These are phyloP conservation scores for Lathyrus aphaca DNA, from an alignment of 306 rosid genomes.

Conservation along the genomic window DNA sequence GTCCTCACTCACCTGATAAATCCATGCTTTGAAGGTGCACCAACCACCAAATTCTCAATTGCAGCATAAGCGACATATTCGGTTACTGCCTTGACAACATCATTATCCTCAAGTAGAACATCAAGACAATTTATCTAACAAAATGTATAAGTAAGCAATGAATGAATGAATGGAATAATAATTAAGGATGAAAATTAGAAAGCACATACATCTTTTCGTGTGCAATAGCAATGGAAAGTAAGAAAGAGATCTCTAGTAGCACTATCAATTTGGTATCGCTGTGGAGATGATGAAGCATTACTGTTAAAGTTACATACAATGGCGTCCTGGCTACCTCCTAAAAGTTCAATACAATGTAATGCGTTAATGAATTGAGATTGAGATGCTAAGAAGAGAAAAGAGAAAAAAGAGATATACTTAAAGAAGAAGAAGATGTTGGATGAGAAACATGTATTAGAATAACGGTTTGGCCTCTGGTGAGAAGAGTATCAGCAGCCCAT, in stretches of 20 bases:
- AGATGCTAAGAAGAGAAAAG: too few relatives aligned
- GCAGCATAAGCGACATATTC: slow-evolving; percentile 83
- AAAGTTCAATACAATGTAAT: neutral
- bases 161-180: neutral
- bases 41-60: slow-evolving; percentile 76
- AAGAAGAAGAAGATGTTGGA: slow-evolving; percentile 25
- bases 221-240: slow-evolving; percentile 89
- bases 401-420: too few relatives aligned
- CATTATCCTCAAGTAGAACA: slow-evolving; percentile 78
- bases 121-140: slow-evolving; percentile 84
- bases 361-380: too few relatives aligned
- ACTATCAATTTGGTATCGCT: slow-evolving; percentile 54
- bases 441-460: slow-evolving; percentile 75
- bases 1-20: slow-evolving; percentile 67
- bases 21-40: slow-evolving; percentile 75
- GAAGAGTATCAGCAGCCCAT: slow-evolving; percentile 84
- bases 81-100: slow-evolving; percentile 68
- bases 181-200: too few relatives aligned
- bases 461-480: slow-evolving; percentile 67
- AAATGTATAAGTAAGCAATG: neutral
- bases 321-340: slow-evolving; percentile 60
- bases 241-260: slow-evolving; percentile 64
- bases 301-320: slow-evolving; percentile 50
- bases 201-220: slow-evolving; percentile 97
- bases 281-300: slow-evolving; percentile 51